Conservation (phyloP, 2,329 filamentous ascomycete species). For the Xylaria sp. region DNA sequence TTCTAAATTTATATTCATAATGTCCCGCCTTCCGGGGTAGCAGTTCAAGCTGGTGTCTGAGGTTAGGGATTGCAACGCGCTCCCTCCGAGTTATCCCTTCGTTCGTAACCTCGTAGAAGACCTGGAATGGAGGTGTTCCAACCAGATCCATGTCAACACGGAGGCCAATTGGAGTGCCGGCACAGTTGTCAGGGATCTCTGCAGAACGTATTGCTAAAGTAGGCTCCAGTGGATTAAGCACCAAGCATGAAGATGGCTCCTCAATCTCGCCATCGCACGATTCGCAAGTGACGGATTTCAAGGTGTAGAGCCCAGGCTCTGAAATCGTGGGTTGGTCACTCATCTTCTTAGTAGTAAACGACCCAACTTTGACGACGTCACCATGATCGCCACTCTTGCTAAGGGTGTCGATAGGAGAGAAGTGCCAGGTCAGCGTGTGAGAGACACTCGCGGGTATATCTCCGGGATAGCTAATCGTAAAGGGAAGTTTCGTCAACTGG, state of each 20-base stretch:
- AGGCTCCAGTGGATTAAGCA: constrained; percentile 90
- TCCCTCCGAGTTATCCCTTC: constrained; percentile 62
- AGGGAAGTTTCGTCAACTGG: constrained; percentile 68
- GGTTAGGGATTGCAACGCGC: constrained; percentile 65
- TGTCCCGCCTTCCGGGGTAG: constrained; percentile 80
- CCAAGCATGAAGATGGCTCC: constrained; percentile 90
- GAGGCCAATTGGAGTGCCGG: constrained; percentile 89
- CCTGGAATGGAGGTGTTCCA: constrained; percentile 88
- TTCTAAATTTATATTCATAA: constrained; percentile 84
- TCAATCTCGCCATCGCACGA: constrained; percentile 87
- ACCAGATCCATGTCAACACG: constrained; percentile 87
- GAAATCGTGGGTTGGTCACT: constrained; percentile 71
- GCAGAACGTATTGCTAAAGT: constrained; percentile 74
- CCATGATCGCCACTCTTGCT: constrained; percentile 73
- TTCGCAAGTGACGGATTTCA: constrained; percentile 79
- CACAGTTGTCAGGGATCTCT: constrained; percentile 92
- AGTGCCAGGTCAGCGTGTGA: constrained; percentile 80
- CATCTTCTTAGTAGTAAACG: constrained; percentile 64
- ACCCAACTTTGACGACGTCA: constrained; percentile 60
- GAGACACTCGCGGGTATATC: constrained; percentile 64
- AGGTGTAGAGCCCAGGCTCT: constrained; percentile 82
- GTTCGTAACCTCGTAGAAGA: constrained; percentile 76
- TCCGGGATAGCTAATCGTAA: constrained; percentile 70
- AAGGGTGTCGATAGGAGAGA: constrained; percentile 75
- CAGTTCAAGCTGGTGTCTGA: constrained; percentile 84